Percentiles rank a stretch among this genome's conserved stretches.
Conservation (phyloP, 2,329 filamentous ascomycete species). For the Madurella fahalii region DNA sequence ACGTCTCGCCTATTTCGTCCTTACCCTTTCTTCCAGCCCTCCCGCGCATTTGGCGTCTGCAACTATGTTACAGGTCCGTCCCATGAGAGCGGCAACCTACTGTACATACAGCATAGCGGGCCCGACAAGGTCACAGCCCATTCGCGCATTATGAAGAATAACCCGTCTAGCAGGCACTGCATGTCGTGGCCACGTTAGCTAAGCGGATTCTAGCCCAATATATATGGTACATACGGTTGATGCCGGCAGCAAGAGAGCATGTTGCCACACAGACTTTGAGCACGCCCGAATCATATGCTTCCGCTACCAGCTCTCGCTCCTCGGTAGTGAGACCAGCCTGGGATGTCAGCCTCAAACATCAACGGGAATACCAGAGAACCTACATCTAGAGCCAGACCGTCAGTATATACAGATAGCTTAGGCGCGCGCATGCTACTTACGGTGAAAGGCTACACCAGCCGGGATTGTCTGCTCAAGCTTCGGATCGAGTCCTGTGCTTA, state of each 20-base stretch:
- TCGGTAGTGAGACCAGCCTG: conserved; percentile 68
- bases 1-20: conserved; percentile 72
- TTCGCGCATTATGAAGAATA: conserved; percentile 69
- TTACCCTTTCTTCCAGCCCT: conserved; percentile 75
- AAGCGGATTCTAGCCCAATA: neutral
- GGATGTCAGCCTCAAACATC: neutral
- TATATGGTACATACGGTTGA: conserved; percentile 50
- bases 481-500: conserved; percentile 62
- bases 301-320: conserved; percentile 67
- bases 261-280: conserved; percentile 72
- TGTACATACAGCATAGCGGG: conserved; percentile 61
- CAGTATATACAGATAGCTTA: neutral
- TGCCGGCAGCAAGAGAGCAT: conserved; percentile 77
- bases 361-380: conserved; percentile 13
- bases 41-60: conserved; percentile 67
- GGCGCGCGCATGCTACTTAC: conserved; percentile 39
- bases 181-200: neutral
- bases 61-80: neutral
- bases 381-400: conserved; percentile 33
- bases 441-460: conserved; percentile 70
- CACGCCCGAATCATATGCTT: conserved; percentile 64
- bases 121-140: conserved; percentile 73
- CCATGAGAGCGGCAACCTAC: neutral
- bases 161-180: conserved; percentile 63
- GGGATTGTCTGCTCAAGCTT: conserved; percentile 60